phyloP scores from a whole-genome alignment of 148 eudicot genomes.

The Silene conica region DNA sequence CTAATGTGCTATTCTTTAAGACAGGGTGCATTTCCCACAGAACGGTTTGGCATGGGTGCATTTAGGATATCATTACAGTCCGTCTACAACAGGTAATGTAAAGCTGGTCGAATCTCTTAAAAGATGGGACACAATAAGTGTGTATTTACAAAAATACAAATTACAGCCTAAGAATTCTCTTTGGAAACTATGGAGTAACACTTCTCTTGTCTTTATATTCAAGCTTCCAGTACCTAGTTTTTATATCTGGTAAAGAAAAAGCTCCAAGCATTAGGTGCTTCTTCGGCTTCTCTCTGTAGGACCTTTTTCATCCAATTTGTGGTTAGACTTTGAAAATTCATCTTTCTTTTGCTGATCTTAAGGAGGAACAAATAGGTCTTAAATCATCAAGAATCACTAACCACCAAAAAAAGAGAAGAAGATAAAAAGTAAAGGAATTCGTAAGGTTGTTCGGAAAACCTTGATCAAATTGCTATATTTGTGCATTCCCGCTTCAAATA shows the following conservation, averaged over 20 bases:
- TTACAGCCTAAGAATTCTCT: background rate
- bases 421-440: too few species aligned
- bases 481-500: too few species aligned
- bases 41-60: conserved; percentile 94
- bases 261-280: background rate
- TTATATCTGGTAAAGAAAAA: too few species aligned
- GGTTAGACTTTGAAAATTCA: background rate
- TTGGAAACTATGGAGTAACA: background rate
- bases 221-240: background rate
- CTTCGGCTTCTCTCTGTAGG: background rate
- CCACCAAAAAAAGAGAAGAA: too few species aligned
- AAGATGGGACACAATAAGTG: background rate
- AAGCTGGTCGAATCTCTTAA: conserved; percentile 8
- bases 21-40: conserved; percentile 79
- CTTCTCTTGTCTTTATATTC: background rate
- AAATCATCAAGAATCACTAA: too few species aligned
- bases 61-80: conserved; percentile 82
- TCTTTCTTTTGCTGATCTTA: too few species aligned
- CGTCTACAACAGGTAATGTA: conserved; percentile 66
- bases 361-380: too few species aligned
- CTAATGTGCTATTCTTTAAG: conserved; percentile 40
- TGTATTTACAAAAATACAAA: background rate
- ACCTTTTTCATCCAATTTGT: background rate
- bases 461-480: too few species aligned
- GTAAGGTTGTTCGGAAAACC: too few species aligned